phyloP scores from a whole-genome alignment of 164 flowering plant genomes.

The Tinospora cordifolia region DNA sequence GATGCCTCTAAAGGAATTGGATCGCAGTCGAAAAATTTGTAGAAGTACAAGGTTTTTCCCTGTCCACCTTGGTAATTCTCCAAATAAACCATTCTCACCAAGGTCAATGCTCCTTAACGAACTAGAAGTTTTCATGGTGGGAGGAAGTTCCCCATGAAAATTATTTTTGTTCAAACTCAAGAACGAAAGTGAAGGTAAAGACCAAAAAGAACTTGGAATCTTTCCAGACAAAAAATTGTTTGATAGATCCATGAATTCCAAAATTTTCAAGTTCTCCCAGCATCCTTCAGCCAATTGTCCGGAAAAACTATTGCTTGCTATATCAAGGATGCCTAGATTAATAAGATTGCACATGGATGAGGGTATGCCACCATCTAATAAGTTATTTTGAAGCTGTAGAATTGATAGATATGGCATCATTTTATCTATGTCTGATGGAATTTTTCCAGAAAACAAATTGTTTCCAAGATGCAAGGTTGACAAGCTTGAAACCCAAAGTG shows the following conservation, averaged over 20 bases:
- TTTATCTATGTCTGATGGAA: not conserved
- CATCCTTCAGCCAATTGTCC: conserved; percentile 7
- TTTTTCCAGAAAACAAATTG: conserved; percentile 3
- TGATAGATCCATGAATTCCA: conserved; percentile 12
- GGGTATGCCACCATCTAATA: not conserved
- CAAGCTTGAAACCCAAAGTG: not conserved
- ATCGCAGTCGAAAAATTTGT: conserved; percentile 16
- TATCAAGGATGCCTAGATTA: not conserved
- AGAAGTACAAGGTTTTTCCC: conserved; percentile 10
- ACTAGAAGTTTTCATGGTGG: conserved; percentile 10
- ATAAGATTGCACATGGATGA: not conserved
- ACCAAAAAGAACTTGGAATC: conserved; percentile 23
- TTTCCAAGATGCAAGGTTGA: not conserved
- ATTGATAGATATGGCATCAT: no score
- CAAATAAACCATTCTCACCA: conserved; percentile 26
- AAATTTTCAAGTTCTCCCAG: not conserved
- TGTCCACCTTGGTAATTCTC: conserved; percentile 24
- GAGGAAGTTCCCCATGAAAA: conserved; percentile 23
- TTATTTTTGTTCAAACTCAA: conserved; percentile 18
- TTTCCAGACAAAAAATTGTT: conserved; percentile 24
- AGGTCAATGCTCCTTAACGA: conserved; percentile 20
- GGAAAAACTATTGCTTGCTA: conserved; percentile 10
- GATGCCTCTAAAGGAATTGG: conserved; percentile 22
- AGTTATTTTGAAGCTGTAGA: not conserved
- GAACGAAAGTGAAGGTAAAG: not conserved